A percentile compares a stretch with the other conserved stretches of the same genome.
phyloP scores from a whole-genome alignment of 805 yeast genomes.

The Tetrapisispora phaffii region DNA sequence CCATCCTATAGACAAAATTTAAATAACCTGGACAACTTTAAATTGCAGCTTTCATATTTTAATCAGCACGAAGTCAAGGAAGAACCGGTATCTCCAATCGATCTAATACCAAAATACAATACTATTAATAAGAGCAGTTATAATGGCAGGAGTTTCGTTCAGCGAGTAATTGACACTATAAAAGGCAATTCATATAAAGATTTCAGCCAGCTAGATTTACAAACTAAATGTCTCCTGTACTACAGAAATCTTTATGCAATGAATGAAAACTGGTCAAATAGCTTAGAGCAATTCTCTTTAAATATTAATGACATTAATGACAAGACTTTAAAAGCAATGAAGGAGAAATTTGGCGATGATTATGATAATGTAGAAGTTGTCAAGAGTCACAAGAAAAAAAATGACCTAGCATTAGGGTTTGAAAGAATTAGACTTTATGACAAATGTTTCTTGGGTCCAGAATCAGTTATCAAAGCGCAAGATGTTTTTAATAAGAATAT shows the following conservation, averaged over 20 bases:
- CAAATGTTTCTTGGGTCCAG: slow-evolving; percentile 10
- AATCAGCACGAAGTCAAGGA: background rate
- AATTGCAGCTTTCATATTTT: background rate
- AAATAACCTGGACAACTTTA: background rate
- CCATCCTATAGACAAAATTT: background rate
- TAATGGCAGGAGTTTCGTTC: background rate
- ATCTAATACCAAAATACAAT: slow-evolving; percentile 10
- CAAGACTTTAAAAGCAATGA: background rate
- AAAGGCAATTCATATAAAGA: slow-evolving; percentile 4
- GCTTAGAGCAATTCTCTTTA: slow-evolving; percentile 5
- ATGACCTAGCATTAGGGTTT: slow-evolving; percentile 8
- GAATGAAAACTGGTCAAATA: slow-evolving; percentile 14
- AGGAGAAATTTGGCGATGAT: slow-evolving; percentile 2
- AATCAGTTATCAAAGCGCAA: background rate
- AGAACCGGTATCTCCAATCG: slow-evolving; percentile 13
- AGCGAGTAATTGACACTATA: background rate
- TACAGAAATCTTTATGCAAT: slow-evolving; percentile 12
- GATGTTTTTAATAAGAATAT: background rate
- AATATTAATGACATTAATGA: slow-evolving; percentile 7
- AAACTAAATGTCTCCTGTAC: slow-evolving; percentile 11
- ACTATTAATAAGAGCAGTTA: background rate
- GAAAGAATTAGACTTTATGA: slow-evolving; percentile 16
- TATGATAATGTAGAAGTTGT: slow-evolving; percentile 3
- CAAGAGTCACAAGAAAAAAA: slow-evolving; percentile 2
- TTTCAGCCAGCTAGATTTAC: slow-evolving; percentile 8